Evolutionary conservation across 176 grass and related monocot species (phyloP).

Genomic region (Bothriochloa decipiens): DNA sequence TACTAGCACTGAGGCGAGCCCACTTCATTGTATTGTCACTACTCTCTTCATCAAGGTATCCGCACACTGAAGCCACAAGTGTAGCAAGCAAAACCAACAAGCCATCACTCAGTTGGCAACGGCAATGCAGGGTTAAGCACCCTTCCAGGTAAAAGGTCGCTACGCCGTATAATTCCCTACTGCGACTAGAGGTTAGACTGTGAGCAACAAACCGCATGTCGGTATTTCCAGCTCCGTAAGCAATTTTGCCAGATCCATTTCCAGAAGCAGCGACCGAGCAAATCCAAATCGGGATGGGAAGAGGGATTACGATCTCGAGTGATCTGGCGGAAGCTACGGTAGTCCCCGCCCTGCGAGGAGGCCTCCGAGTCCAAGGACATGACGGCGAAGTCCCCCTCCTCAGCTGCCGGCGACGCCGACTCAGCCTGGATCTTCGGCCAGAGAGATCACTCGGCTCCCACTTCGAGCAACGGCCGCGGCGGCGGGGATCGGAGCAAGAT

Average conservation of each 20-base stretch:
- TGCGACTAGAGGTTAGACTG: not conserved
- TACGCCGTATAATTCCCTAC: not conserved
- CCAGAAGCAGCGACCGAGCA: conserved; percentile 28
- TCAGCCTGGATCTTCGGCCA: not conserved
- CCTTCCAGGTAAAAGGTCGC: conserved; percentile 10
- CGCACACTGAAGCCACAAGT: not conserved
- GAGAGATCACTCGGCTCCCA: conserved; percentile 13
- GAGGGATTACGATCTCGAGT: conserved; percentile 71
- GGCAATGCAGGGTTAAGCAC: conserved; percentile 35
- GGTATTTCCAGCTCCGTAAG: conserved; percentile 12
- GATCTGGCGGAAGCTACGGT: conserved; percentile 78
- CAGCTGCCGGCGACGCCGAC: conserved; percentile 21
- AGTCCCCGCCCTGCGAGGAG: conserved; percentile 72
- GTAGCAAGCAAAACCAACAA: not conserved
- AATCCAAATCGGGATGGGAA: conserved; percentile 26
- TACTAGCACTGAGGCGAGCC: conserved; percentile 5
- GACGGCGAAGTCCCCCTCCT: conserved; percentile 31
- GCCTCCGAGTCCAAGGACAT: conserved; percentile 90
- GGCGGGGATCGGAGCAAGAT: not conserved
- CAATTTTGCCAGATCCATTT: conserved; percentile 44
- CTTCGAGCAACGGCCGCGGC: not conserved
- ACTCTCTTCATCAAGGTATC: conserved; percentile 13
- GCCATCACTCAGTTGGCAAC: conserved; percentile 30
- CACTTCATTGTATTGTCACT: not conserved
- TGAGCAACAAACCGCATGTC: not conserved